These are phyloP conservation scores for Neurospora sp. DNA, from an alignment of 495 filamentous ascomycete species.

Conservation along the genomic window DNA sequence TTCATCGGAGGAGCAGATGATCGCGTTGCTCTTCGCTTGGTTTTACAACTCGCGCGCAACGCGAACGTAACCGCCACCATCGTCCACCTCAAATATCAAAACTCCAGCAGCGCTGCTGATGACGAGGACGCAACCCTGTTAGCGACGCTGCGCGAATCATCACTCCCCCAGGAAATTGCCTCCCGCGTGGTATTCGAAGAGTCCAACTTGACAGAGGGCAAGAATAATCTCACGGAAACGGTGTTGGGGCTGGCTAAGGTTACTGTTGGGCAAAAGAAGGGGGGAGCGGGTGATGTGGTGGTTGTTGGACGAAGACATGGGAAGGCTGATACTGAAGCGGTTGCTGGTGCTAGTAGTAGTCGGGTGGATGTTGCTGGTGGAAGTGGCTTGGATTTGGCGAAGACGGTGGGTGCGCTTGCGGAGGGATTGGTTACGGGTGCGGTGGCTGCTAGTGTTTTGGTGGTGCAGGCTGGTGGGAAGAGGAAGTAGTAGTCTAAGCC, in stretches of 20 bases:
- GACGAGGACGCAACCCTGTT: constrained; percentile 51
- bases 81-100: constrained; percentile 36
- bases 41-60: constrained; percentile 71
- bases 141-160: constrained; percentile 50
- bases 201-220: constrained; percentile 16
- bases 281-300: constrained; percentile 70
- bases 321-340: constrained; percentile 7
- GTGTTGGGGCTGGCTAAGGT: constrained; percentile 36
- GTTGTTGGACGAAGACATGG: constrained; percentile 53
- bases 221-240: constrained; percentile 11
- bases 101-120: not conserved
- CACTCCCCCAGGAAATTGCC: constrained; percentile 46
- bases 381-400: constrained; percentile 34
- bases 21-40: constrained; percentile 65
- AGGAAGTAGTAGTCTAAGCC: not conserved
- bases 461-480: constrained; percentile 55
- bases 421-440: constrained; percentile 51
- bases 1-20: constrained; percentile 85
- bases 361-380: not conserved
- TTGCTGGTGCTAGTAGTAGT: not conserved
- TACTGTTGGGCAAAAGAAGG: constrained; percentile 49
- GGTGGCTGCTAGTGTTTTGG: constrained; percentile 62
- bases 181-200: constrained; percentile 52
- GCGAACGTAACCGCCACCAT: constrained; percentile 66
- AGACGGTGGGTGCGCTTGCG: constrained; percentile 58